Conservation (phyloP, 257 asterid species). For the Solanum bulbocastanum region DNA sequence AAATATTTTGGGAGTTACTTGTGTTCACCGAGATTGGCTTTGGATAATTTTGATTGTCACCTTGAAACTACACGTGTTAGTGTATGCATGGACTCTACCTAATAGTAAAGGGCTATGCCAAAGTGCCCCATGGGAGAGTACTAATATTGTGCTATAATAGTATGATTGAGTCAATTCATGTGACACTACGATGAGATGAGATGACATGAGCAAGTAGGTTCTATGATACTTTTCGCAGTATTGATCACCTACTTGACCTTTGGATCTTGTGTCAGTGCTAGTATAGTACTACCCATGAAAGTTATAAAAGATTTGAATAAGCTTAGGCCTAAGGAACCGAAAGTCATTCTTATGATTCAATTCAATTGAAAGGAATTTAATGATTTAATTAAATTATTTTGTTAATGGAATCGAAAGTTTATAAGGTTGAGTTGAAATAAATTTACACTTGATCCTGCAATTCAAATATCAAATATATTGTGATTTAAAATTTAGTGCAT, state of each 20-base stretch:
- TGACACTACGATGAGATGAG: background rate
- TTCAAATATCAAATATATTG: background rate
- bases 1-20: background rate
- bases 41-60: background rate
- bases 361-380: background rate
- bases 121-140: background rate
- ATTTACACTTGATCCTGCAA: background rate
- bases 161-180: background rate
- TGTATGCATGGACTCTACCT: background rate
- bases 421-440: background rate
- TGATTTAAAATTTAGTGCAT: background rate
- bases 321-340: background rate
- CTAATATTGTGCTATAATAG: background rate
- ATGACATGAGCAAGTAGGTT: background rate
- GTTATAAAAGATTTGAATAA: background rate
- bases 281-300: background rate
- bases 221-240: background rate
- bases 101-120: background rate
- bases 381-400: background rate
- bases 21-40: background rate
- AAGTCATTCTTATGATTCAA: background rate
- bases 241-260: background rate
- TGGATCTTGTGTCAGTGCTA: background rate
- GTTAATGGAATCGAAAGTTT: background rate
- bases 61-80: background rate